Conservation (phyloP, 306 rosid species). For the Oemleria cerasiformis region DNA sequence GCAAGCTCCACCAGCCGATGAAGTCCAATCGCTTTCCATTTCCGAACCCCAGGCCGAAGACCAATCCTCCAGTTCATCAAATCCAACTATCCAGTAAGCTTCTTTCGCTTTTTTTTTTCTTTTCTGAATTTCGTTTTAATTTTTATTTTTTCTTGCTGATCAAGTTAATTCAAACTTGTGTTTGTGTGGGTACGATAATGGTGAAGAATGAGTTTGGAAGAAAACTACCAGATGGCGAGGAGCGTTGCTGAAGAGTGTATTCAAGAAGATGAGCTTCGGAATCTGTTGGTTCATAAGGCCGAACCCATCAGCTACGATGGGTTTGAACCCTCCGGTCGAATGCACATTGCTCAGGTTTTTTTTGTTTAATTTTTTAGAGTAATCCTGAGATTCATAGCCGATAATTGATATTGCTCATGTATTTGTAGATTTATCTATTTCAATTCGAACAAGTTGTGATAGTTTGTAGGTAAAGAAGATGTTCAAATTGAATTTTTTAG, state of each 20-base stretch:
- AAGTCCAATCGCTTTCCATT: constrained; percentile 39
- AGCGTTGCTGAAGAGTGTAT: constrained; percentile 92
- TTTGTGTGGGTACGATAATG: background rate
- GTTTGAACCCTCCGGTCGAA: constrained; percentile 87
- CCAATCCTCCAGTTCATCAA: constrained; percentile 31
- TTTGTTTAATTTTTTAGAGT: background rate
- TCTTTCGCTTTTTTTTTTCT: background rate
- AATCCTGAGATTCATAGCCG: background rate
- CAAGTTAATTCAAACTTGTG: background rate
- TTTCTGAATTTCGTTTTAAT: background rate
- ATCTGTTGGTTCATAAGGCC: constrained; percentile 60
- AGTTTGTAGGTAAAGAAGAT: background rate
- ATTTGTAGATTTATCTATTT: background rate
- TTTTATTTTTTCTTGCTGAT: background rate
- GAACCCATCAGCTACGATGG: constrained; percentile 85
- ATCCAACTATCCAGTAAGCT: constrained; percentile 29
- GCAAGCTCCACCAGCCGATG: constrained; percentile 22
- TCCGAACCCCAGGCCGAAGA: constrained; percentile 20
- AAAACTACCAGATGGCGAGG: constrained; percentile 50
- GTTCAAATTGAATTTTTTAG: background rate
- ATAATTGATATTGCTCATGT: background rate
- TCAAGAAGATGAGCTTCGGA: constrained; percentile 75
- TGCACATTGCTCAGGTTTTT: constrained; percentile 96
- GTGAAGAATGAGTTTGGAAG: constrained; percentile 46
- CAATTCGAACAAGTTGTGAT: background rate